Evolutionary conservation across 129 eudicot species (phyloP).

Genomic region (Cynara cardunculus): DNA sequence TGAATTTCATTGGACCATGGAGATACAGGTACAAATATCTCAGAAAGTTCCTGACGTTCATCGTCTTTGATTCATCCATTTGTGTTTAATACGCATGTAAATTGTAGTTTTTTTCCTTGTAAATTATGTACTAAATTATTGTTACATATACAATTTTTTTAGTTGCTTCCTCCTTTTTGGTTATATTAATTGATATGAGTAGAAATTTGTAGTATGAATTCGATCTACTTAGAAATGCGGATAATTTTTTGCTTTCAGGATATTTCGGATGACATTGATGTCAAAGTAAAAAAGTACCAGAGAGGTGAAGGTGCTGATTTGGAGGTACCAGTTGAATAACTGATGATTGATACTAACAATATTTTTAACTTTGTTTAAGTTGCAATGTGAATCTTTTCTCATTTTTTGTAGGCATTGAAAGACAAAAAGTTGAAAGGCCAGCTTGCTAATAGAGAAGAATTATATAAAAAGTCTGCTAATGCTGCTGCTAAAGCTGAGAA

Average conservation of each 20-base stretch:
- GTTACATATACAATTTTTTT: background rate
- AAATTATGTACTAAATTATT: background rate
- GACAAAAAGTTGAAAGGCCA: slow-evolving; percentile 88
- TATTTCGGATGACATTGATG: slow-evolving; percentile 47
- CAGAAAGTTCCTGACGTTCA: background rate
- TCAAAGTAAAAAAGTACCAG: slow-evolving; percentile 65
- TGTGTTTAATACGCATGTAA: background rate
- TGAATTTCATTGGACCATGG: background rate
- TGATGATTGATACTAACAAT: background rate
- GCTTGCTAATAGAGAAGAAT: slow-evolving; percentile 68
- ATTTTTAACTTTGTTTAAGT: background rate
- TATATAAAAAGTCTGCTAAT: slow-evolving; percentile 64
- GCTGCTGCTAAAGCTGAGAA: slow-evolving; percentile 78
- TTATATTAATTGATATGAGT: background rate
- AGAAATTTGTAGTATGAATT: background rate
- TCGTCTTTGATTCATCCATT: background rate
- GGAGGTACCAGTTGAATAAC: slow-evolving; percentile 43
- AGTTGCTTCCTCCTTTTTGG: background rate
- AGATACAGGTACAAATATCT: background rate
- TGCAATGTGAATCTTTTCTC: background rate
- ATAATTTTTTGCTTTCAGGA: slow-evolving; percentile 30
- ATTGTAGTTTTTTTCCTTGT: background rate
- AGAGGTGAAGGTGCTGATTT: slow-evolving; percentile 81
- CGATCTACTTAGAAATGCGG: background rate
- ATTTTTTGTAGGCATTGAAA: slow-evolving; percentile 43